Conservation (phyloP, 129 eudicot genomes). For the Lactuca saligna region DNA sequence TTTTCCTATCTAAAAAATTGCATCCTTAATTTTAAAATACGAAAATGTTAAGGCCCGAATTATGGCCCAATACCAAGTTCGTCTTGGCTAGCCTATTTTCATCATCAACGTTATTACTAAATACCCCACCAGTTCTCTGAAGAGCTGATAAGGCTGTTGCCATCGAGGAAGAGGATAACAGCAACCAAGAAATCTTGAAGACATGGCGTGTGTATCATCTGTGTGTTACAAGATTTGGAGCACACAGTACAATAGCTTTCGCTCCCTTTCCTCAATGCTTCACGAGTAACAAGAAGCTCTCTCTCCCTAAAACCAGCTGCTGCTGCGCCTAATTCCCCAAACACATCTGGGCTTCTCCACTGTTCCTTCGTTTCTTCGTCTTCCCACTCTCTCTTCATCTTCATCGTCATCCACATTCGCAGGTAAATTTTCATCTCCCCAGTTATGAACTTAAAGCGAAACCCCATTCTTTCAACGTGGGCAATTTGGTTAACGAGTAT, state of each 20-base stretch:
- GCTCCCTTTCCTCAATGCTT: constrained; percentile 47
- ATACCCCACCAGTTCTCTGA: constrained; percentile 16
- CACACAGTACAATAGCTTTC: constrained; percentile 50
- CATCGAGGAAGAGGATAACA: constrained; percentile 25
- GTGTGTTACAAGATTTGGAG: constrained; percentile 32
- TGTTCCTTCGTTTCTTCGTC: constrained; percentile 54
- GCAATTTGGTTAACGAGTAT: too few relatives aligned
- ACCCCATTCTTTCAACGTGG: background rate
- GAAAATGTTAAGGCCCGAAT: background rate
- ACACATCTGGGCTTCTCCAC: constrained; percentile 42
- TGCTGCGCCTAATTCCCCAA: constrained; percentile 21
- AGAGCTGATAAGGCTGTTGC: constrained; percentile 16
- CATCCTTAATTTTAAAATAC: too few relatives aligned
- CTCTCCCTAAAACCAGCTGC: constrained; percentile 28
- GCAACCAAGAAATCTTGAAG: constrained; percentile 18
- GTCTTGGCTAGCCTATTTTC: constrained; percentile 23
- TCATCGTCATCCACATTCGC: constrained; percentile 59
- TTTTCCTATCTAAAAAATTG: background rate
- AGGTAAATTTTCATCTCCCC: constrained; percentile 38
- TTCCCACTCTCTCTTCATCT: constrained; percentile 44
- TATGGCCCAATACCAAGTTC: constrained; percentile 8
- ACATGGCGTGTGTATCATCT: constrained; percentile 40
- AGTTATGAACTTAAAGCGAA: background rate
- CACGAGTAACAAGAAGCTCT: constrained; percentile 37
- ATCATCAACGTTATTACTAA: background rate